A percentile compares a stretch with the other conserved stretches of the same genome.
Evolutionary conservation across 2,329 filamentous ascomycete species (phyloP).

Genomic region (Epichloe uncinata): DNA sequence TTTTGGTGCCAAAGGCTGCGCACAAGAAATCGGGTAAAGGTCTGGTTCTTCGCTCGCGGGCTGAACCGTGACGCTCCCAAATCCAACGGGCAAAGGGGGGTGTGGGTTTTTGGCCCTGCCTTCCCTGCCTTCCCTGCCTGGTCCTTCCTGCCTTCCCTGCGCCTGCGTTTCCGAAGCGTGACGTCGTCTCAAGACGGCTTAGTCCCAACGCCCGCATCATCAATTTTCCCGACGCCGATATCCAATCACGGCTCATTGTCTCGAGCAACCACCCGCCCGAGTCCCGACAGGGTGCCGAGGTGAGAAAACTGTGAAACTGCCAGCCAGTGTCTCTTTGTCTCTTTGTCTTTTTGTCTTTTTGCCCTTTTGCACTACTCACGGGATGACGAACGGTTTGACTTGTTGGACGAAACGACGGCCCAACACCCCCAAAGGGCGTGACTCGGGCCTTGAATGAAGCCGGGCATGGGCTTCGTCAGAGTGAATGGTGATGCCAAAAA

Average conservation of each 20-base stretch:
- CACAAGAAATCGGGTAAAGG: conserved; percentile 23
- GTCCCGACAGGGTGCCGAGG: too few species aligned
- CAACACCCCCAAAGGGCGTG: too few species aligned
- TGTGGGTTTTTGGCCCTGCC: conserved; percentile 5
- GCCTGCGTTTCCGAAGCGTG: background rate
- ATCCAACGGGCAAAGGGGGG: conserved; percentile 10
- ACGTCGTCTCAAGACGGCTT: background rate
- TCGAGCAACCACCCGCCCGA: background rate
- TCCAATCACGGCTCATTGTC: background rate
- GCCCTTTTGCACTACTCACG: too few species aligned
- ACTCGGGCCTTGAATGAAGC: too few species aligned
- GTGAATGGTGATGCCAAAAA: too few species aligned
- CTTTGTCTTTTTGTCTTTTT: too few species aligned
- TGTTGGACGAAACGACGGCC: too few species aligned
- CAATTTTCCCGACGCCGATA: conserved; percentile 1
- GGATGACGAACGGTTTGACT: too few species aligned
- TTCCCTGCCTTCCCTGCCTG: background rate
- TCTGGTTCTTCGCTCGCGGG: conserved; percentile 9
- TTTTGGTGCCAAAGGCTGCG: conserved; percentile 27
- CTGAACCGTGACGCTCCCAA: conserved; percentile 14
- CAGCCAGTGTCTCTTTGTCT: too few species aligned
- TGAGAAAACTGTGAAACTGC: too few species aligned
- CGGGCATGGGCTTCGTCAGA: too few species aligned
- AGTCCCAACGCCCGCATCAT: conserved; percentile 6
- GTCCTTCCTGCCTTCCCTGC: background rate